phyloP scores from a whole-genome alignment of 495 filamentous ascomycete genomes.

The Pyronema omphalodes region DNA sequence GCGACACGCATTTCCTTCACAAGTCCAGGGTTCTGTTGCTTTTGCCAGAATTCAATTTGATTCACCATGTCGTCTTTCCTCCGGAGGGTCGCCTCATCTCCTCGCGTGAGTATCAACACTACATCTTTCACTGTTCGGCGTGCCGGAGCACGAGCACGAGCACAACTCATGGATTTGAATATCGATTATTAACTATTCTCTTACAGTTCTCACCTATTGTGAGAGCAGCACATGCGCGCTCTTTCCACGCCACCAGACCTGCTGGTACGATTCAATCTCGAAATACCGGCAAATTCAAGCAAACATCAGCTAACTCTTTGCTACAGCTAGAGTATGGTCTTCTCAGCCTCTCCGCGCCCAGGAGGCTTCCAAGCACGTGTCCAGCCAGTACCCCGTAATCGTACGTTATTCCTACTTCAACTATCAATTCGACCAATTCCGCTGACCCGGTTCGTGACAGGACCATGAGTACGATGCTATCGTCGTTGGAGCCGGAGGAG shows the following conservation, averaged over 20 bases:
- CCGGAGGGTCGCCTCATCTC: conserved; percentile 42
- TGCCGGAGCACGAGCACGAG: neutral
- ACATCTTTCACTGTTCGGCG: neutral
- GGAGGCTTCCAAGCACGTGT: conserved; percentile 68
- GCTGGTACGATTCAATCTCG: conserved; percentile 38
- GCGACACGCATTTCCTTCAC: neutral
- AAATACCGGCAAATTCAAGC: neutral
- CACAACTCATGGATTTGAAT: conserved; percentile 8
- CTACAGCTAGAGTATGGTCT: conserved; percentile 56
- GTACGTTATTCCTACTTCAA: conserved; percentile 35
- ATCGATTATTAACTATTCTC: neutral
- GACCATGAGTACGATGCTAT: conserved; percentile 73
- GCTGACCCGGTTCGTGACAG: conserved; percentile 39
- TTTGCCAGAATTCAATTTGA: conserved; percentile 3
- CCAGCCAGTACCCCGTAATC: conserved; percentile 77
- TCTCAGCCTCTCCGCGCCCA: conserved; percentile 73
- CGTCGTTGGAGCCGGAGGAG: conserved; percentile 85
- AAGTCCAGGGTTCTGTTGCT: neutral
- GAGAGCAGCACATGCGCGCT: conserved; percentile 32
- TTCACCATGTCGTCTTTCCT: conserved; percentile 36
- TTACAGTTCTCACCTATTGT: conserved; percentile 1
- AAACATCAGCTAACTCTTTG: conserved; percentile 1
- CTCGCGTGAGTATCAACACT: conserved; percentile 31
- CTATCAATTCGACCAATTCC: neutral
- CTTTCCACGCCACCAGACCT: conserved; percentile 72